phyloP scores from a whole-genome alignment of 768 basidiomycete genomes.

The Suillus decipiens region DNA sequence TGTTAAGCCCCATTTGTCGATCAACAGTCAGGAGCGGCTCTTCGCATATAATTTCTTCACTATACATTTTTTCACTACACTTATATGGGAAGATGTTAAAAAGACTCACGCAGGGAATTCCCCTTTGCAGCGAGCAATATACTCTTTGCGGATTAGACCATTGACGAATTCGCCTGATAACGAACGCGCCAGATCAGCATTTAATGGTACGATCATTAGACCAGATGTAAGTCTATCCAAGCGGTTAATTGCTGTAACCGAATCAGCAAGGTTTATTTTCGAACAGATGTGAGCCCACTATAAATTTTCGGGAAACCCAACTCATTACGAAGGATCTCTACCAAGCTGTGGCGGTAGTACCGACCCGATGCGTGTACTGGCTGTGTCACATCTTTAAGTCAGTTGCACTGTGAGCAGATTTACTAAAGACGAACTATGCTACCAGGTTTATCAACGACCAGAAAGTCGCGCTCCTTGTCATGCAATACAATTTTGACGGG shows the following conservation, averaged over 20 bases:
- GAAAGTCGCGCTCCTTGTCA: conserved; percentile 77
- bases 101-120: conserved; percentile 80
- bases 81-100: neutral
- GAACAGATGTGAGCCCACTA: conserved; percentile 53
- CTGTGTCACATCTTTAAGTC: conserved; percentile 38
- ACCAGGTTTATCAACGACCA: conserved; percentile 96
- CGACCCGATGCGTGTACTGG: conserved; percentile 92
- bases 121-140: conserved; percentile 85
- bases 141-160: conserved; percentile 86
- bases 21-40: conserved; percentile 90
- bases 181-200: conserved; percentile 61
- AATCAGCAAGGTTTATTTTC: neutral
- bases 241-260: conserved; percentile 78
- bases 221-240: conserved; percentile 94
- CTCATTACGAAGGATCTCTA: conserved; percentile 83
- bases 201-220: conserved; percentile 89
- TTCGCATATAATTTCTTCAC: conserved; percentile 81
- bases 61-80: conserved; percentile 28
- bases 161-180: conserved; percentile 82
- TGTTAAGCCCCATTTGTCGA: conserved; percentile 94
- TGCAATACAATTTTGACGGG: conserved; percentile 79
- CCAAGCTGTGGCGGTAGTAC: conserved; percentile 85
- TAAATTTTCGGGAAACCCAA: conserved; percentile 81
- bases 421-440: conserved; percentile 73
- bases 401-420: neutral